Evolutionary conservation across 2,329 filamentous ascomycete species (phyloP).

Genomic region (Eutypella sp.): DNA sequence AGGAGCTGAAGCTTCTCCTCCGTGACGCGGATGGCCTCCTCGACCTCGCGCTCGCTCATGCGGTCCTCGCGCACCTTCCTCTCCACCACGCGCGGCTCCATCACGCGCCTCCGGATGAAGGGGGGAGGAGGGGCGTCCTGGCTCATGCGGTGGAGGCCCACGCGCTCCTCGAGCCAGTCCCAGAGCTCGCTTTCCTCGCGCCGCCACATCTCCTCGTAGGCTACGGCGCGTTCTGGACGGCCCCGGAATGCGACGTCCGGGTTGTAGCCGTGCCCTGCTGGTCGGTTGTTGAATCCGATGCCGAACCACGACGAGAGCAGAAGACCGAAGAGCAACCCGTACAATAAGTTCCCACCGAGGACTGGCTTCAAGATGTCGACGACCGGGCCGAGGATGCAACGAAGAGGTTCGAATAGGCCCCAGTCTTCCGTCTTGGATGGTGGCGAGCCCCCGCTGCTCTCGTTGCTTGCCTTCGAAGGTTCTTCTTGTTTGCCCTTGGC

Average conservation of each 20-base stretch:
- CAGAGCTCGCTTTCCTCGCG: slow-evolving; percentile 83
- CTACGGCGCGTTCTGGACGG: slow-evolving; percentile 64
- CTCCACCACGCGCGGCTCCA: slow-evolving; percentile 53
- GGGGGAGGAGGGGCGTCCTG: slow-evolving; percentile 30
- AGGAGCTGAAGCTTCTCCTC: slow-evolving; percentile 77
- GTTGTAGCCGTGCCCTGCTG: slow-evolving; percentile 31
- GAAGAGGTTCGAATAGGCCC: slow-evolving; percentile 78
- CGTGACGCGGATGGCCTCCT: slow-evolving; percentile 77
- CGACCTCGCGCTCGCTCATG: slow-evolving; percentile 69
- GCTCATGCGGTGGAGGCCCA: slow-evolving; percentile 61
- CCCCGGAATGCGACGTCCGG: slow-evolving; percentile 35
- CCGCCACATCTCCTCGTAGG: slow-evolving; percentile 91
- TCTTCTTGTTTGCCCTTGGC: slow-evolving; percentile 46
- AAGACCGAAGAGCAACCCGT: slow-evolving; percentile 68
- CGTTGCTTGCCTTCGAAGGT: slow-evolving; percentile 35
- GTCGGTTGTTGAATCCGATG: slow-evolving; percentile 44
- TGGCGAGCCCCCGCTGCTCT: slow-evolving; percentile 36
- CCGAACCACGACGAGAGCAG: slow-evolving; percentile 72
- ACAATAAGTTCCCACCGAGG: slow-evolving; percentile 71
- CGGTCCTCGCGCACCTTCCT: slow-evolving; percentile 53
- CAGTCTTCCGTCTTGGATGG: slow-evolving; percentile 49
- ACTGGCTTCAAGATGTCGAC: slow-evolving; percentile 65
- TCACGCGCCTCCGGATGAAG: slow-evolving; percentile 42
- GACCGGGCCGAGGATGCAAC: slow-evolving; percentile 63
- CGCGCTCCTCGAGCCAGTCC: slow-evolving; percentile 88